Percentiles rank a stretch among this genome's conserved stretches.
phyloP scores from a whole-genome alignment of 1,284 basidiomycete species.

The Trametes polyzona region DNA sequence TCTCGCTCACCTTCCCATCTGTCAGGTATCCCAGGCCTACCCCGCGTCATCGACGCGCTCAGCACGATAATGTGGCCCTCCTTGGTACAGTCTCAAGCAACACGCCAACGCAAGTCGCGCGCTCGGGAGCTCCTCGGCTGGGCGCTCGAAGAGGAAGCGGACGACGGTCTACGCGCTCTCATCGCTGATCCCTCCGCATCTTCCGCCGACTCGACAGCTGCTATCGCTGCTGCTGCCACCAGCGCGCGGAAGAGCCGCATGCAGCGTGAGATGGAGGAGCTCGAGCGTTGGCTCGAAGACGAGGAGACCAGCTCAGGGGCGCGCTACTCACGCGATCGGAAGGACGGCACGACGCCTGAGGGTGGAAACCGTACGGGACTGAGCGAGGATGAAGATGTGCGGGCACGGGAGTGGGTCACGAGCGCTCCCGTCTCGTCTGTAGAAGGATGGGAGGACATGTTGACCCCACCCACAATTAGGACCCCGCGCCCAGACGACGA shows the following conservation, averaged over 20 bases:
- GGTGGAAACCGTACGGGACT: background rate
- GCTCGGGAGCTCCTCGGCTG: conserved; percentile 39
- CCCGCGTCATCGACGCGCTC: conserved; percentile 73
- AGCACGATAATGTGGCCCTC: conserved; percentile 88
- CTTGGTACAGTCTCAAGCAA: conserved; percentile 50
- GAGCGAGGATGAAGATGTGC: conserved; percentile 9
- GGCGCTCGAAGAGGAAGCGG: conserved; percentile 39
- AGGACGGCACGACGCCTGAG: conserved; percentile 1
- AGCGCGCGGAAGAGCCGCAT: conserved; percentile 38
- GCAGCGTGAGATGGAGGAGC: conserved; percentile 57
- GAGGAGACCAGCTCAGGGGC: conserved; percentile 36
- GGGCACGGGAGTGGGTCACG: conserved; percentile 29
- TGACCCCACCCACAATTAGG: conserved; percentile 30
- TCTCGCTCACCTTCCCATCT: no score
- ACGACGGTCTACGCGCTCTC: conserved; percentile 40
- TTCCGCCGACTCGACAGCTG: conserved; percentile 4
- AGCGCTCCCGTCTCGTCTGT: conserved; percentile 22
- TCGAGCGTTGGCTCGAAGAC: conserved; percentile 66
- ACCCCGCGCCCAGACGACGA: conserved; percentile 23
- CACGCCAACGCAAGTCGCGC: conserved; percentile 36
- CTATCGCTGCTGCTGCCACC: conserved; percentile 21
- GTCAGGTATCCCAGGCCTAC: conserved; percentile 60
- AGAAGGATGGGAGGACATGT: conserved; percentile 29
- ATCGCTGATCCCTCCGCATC: conserved; percentile 28
- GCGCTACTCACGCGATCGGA: conserved; percentile 7